Base-by-base conservation (phyloP, 106 monocot genomes). In the Xerophyta viscosa region DNA sequence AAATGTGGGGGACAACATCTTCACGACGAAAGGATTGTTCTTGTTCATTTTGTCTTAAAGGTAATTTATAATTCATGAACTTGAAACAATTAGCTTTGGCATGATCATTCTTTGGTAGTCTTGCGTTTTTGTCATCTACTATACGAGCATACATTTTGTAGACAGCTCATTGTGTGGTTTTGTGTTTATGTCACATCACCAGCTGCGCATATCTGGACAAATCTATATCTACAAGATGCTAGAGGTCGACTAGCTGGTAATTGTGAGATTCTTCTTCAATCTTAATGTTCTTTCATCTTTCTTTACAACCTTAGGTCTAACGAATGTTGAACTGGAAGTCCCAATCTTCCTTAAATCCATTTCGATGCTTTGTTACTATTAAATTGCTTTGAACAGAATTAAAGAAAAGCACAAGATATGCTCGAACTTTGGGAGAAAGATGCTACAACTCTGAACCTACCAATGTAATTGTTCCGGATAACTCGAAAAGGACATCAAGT, bases 151-250 rank as follows among this genome's bases (percentile, higher is more conserved):
- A 12, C 15, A 42, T 48, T 14, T 37, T 10, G 41, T 12, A 13
- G 28, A 8, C 52, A 27, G 12, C 52, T 63, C 19, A 43, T 12
- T 31, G 2, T 52, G 4, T 12, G 13, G 20, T 8, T 45, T 26
- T 64, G 27, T 18, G 15, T 53, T 20, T 41, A 13, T 51, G 54
- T 48, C 27, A 22, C 46, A 21, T 48, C 23, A 54, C 19, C 41
- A 81, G 82, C 82, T 72, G 63, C 72, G 26, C 72, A 72, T 50
- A 69, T 82, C 44, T 77, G 64, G 76, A 52, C 56, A 0, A 72
- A 82, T 65, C 68, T 82, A 28, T 67, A 77, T 44, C 77, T 60
- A 37, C 76, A 72, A 55, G 82, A 77, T 48, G 31, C 61, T 3
- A 60, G 50, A 60, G 71, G 72, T 29, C 63, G 77, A 9, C 64